Base-by-base conservation (phyloP, 768 basidiomycete species). In the Strobilomyces confusus region DNA sequence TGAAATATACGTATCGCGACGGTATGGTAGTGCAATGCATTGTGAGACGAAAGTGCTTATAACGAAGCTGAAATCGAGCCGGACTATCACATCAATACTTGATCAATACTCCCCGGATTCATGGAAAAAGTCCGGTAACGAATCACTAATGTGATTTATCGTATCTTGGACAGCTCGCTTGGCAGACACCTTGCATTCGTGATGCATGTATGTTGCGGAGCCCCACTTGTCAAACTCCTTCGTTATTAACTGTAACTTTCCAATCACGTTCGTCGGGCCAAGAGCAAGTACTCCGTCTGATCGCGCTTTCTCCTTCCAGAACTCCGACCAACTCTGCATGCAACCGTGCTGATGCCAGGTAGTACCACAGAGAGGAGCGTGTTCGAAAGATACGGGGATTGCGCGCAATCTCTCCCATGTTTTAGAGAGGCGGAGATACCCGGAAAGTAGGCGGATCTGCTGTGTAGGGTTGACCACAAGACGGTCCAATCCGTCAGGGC, bases 321-420 rank as follows among this genome's bases (percentile, higher is more conserved):
- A 89, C 48, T 88, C 87, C 12, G 80, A 64, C 86, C 87, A 89
- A 51, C 81, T 81, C 66, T 86, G 85, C 22, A 77, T 80, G 58
- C 87, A 89, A 19, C 81, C 79, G 51, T 84, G 82, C 60, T 86
- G 84, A 61, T 86, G 83, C 84, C 86, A 89, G 11, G 81, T 83
- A 15, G 83, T 78, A 38, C 77, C 80, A 59, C 87, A 88, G 4
- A 79, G 70, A 9, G 78, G 66, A 2, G 82, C 77, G 60, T 89
- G 87, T 29, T 83, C 82, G 56, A 89, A 86, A n/a, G 67, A 63
- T 29, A 82, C 77, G 6, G 86, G 84, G 15, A 72, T 68, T 5
- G 67, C 66, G 22, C 86, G 83, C 14, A 88, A 67, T 22, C 73
- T 73, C 59, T 89, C 86, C 87, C 87, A 89, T 15, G 76, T 74